phyloP scores from a whole-genome alignment of 2,329 filamentous ascomycete genomes.

The Hymenoscyphus linearis region DNA sequence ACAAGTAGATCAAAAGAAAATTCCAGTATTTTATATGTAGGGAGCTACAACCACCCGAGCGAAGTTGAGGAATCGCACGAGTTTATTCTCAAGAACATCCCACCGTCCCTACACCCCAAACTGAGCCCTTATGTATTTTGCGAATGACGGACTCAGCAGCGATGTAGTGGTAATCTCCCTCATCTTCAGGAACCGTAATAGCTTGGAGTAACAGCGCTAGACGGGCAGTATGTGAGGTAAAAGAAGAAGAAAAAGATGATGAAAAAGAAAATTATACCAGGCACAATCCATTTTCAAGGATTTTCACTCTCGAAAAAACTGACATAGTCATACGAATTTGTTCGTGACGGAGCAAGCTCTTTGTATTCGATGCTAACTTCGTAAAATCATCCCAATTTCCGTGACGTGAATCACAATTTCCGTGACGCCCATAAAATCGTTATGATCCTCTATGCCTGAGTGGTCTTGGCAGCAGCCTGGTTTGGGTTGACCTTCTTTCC shows the following conservation, averaged over 20 bases:
- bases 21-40: slow-evolving; percentile 26
- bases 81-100: slow-evolving; percentile 48
- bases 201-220: slow-evolving; percentile 43
- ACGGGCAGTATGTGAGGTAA: slow-evolving; percentile 60
- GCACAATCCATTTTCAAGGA: background rate
- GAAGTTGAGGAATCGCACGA: slow-evolving; percentile 36
- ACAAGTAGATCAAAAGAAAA: background rate
- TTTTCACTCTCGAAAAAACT: background rate
- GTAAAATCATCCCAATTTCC: slow-evolving; percentile 21
- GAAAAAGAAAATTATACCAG: slow-evolving; percentile 11
- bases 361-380: slow-evolving; percentile 18
- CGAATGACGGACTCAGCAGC: slow-evolving; percentile 46
- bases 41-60: slow-evolving; percentile 35
- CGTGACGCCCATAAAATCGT: slow-evolving; percentile 17
- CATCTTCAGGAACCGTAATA: slow-evolving; percentile 53
- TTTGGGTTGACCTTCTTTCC: slow-evolving; percentile 90
- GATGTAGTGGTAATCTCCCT: slow-evolving; percentile 55
- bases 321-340: background rate
- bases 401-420: slow-evolving; percentile 12
- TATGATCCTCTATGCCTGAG: slow-evolving; percentile 27
- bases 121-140: slow-evolving; percentile 44
- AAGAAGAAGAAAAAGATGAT: slow-evolving; percentile 14
- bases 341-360: slow-evolving; percentile 13
- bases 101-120: slow-evolving; percentile 52
- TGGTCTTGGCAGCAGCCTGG: slow-evolving; percentile 33